These are phyloP conservation scores for Cryptococcus maquisensis DNA, from an alignment of 1,284 basidiomycete genomes.

Conservation along the genomic window DNA sequence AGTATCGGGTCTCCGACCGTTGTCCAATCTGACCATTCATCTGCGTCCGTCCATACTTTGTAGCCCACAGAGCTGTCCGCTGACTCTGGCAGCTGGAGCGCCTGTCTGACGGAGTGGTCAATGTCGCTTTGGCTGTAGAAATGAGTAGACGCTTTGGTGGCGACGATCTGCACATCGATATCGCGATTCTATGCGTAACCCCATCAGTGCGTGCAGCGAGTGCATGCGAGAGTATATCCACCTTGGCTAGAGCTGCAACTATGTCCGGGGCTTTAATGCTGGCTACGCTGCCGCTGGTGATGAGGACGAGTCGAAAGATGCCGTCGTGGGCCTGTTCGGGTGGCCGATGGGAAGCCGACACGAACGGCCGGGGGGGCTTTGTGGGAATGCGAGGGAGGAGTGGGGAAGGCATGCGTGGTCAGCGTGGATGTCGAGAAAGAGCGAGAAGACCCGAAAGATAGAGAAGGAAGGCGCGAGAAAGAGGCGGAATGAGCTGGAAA, in stretches of 20 bases:
- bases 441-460: neutral
- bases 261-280: conserved; percentile 90
- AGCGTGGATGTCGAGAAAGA: neutral
- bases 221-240: conserved; percentile 45
- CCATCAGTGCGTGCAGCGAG: neutral
- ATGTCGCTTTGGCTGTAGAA: conserved; percentile 67
- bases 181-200: conserved; percentile 57
- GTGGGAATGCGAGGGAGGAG: conserved; percentile 3
- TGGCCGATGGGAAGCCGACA: conserved; percentile 31
- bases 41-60: conserved; percentile 79
- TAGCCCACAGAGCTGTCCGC: conserved; percentile 50
- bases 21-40: conserved; percentile 78
- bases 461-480: neutral
- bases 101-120: conserved; percentile 36
- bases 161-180: conserved; percentile 77
- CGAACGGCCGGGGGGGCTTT: conserved; percentile 29
- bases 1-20: conserved; percentile 86
- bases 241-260: conserved; percentile 66
- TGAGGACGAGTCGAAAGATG: conserved; percentile 66
- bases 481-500: neutral
- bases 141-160: conserved; percentile 70
- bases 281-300: conserved; percentile 89
- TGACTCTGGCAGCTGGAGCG: conserved; percentile 1
- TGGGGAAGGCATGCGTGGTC: neutral
- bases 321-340: conserved; percentile 23